Base-by-base conservation (phyloP, 306 rosid genomes). In the Gastrolobium bilobum region DNA sequence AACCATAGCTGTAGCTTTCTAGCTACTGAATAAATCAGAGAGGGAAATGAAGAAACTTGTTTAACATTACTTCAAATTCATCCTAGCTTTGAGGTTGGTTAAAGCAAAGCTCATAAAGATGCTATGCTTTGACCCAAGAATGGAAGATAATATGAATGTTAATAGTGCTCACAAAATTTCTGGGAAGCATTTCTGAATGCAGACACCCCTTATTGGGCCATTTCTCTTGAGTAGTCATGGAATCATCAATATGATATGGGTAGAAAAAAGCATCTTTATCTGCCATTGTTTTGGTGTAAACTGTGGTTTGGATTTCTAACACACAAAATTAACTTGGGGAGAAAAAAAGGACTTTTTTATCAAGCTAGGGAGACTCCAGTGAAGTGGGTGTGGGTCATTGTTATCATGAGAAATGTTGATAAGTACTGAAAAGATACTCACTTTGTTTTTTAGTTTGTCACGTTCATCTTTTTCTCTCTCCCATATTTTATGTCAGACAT, bases 341-440 rank as follows among this genome's bases (percentile, higher is more conserved):
- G 68, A 37, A 54, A 10, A 15, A 54, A 7, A 60, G 11, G 66
- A 26, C 26, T 20, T 20, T 20, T 20, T 20, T 20, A 20, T 20
- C 26, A 20, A 20, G 68, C 37, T 35, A 34, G 59, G 47, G 74
- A 73, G 62, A 31, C 68, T 60, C 73, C n/a, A 76, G 86, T 43
- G 76, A 79, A 84, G 89, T 82, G 81, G 78, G 83, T 72, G 88
- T 82, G 87, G 78, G 85, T 76, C 87, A 58, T 50, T 82, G 4
- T 76, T 75, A 60, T 72, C 79, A 78, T 65, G 63, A 54, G 75
- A 85, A 83, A 73, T 59, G 77, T 78, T 82, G 81, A 80, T 35
- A 85, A 83, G 86, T 75, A 83, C 98, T 88, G 86, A 88, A 84
- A 87, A 92, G 93, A 94, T 90, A 89, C 95, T 85, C 79, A 67